Evolutionary conservation across 106 monocot species (phyloP), one percentile per base, ranked within the genome.

Genomic region (Allium cepa): DNA sequence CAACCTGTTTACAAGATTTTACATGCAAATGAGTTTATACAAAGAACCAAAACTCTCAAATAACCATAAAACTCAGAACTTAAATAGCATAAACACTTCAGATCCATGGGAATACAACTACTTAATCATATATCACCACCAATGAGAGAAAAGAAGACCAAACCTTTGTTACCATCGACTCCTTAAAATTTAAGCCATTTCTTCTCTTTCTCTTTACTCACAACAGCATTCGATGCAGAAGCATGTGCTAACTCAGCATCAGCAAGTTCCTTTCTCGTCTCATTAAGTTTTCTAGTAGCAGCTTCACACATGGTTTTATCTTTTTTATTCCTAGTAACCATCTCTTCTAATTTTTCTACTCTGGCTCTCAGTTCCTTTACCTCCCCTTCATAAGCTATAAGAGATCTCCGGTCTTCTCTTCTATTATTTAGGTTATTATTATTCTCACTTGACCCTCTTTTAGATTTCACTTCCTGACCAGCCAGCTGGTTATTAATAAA

Each of bases 111-210:
- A 36, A 36, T 36, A 36, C 36, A 3, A 36, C 36, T 36, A 36
- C 36, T 36, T 5, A 36, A 0, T 36, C 36, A 36, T 36, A 5
- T 36, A 36, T 36, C 36, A 22, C 22, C 5, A 36, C 36, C 36
- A 0, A 36, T 36, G 36, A 36, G 36, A 22, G 18, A 60, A 17
- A 26, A 26, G 9, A 26, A 17, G 18, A 26, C 8, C 36, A 36
- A 60, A 11, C 17, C 22, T 7, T 8, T 11, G 28, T 17, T 26
- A 9, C 60, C 4, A 8, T 47, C n/a, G 4, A 3, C 10, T 63
- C 60, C 62, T 91, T 78, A 96, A 71, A 96, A 96, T 73, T 86
- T 96, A 11, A 96, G 79, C 95, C 95, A 96, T 69, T 75, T 86
- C 71, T 87, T 94, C 73, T 90, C 90, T 59, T 80, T 97, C 80